A percentile compares a stretch with the other conserved stretches of the same genome.
Conservation (phyloP, 495 filamentous ascomycete genomes). For the Aspergillus conjunctus region DNA sequence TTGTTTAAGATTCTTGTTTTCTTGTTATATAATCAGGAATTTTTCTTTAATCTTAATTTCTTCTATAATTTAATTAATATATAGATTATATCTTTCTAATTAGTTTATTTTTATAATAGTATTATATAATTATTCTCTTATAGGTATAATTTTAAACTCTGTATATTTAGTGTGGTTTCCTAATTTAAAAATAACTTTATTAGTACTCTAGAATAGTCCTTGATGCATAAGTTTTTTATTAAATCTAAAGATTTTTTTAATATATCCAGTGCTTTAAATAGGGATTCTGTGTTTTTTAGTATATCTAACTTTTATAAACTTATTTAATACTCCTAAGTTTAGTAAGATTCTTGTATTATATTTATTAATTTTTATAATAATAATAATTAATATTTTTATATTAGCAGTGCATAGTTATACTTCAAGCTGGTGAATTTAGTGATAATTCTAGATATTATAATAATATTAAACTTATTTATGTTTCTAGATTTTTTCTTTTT, state of each 20-base stretch:
- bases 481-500: too few species aligned
- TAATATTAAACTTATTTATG: too few species aligned
- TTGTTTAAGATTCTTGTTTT: not conserved
- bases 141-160: not conserved
- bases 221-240: not conserved
- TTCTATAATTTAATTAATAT: too few species aligned
- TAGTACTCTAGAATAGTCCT: not conserved
- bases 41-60: not conserved
- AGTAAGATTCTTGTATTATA: not conserved
- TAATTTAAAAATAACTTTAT: not conserved
- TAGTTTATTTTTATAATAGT: not conserved
- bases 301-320: constrained; percentile 14
- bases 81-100: too few species aligned
- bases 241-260: not conserved
- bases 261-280: not conserved
- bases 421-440: constrained; percentile 4
- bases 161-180: not conserved
- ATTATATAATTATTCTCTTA: not conserved
- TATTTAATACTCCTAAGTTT: constrained; percentile 9
- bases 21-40: too few species aligned
- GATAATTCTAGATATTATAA: not conserved
- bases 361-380: not conserved
- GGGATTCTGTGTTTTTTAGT: not conserved
- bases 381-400: not conserved
- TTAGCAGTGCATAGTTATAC: not conserved